These are phyloP conservation scores for Populus euphratica DNA, from an alignment of 345 rosid species.

Conservation along the genomic window DNA sequence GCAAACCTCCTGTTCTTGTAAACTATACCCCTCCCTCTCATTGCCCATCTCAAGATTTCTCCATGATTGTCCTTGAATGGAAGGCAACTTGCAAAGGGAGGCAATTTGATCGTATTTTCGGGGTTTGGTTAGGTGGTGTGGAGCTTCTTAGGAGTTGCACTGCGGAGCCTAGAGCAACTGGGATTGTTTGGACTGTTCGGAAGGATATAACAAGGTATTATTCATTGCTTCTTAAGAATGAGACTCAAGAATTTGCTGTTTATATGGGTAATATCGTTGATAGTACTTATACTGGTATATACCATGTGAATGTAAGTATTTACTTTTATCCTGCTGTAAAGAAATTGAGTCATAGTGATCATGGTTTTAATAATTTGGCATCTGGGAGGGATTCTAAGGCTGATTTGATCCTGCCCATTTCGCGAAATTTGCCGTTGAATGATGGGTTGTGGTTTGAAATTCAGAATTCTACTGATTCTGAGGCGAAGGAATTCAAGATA, in stretches of 20 bases:
- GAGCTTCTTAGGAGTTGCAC: constrained; percentile 96
- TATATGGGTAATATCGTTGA: constrained; percentile 65
- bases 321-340: constrained; percentile 55
- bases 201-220: constrained; percentile 82
- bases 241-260: constrained; percentile 57
- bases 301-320: constrained; percentile 60
- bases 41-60: constrained; percentile 46
- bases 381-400: constrained; percentile 46
- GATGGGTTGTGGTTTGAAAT: constrained; percentile 92
- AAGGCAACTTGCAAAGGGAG: constrained; percentile 71
- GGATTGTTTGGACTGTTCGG: constrained; percentile 67
- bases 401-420: constrained; percentile 74
- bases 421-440: constrained; percentile 53
- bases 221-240: constrained; percentile 56
- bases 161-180: constrained; percentile 73
- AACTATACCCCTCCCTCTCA: constrained; percentile 63
- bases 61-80: constrained; percentile 77
- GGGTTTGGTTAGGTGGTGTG: constrained; percentile 79
- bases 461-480: constrained; percentile 38
- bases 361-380: constrained; percentile 6
- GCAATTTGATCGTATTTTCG: constrained; percentile 84
- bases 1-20: constrained; percentile 62
- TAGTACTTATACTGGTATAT: constrained; percentile 67
- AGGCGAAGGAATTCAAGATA: constrained; percentile 48
- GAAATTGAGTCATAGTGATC: constrained; percentile 6